Evolutionary conservation across 2,329 filamentous ascomycete genomes (phyloP).

Genomic region (Aureobasidium sp.): DNA sequence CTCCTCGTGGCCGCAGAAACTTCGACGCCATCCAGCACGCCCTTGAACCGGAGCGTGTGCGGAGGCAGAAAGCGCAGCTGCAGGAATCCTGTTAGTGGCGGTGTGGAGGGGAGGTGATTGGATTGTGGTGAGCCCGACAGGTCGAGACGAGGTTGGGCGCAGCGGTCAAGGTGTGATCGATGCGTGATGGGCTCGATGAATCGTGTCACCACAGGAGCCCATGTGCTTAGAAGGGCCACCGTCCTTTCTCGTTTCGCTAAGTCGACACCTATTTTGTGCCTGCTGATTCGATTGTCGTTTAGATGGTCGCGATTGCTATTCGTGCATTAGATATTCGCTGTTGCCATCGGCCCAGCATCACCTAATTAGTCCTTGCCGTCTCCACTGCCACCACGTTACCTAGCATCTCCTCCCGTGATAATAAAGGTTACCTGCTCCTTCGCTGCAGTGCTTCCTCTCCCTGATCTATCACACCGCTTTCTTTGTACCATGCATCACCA

Average conservation of each 20-base stretch:
- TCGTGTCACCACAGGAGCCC: constrained; percentile 14
- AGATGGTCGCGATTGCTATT: not conserved
- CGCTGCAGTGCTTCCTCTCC: constrained; percentile 8
- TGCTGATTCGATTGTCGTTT: constrained; percentile 10
- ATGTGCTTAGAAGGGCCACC: constrained; percentile 15
- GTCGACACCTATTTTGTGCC: not conserved
- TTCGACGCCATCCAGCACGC: constrained; percentile 1
- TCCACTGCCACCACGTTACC: not conserved
- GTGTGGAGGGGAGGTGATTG: constrained; percentile 5
- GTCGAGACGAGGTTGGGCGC: constrained; percentile 12
- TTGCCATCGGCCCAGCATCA: not conserved
- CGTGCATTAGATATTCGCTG: not conserved
- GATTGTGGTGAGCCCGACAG: not conserved
- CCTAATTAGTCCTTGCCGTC: not conserved
- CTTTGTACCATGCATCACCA: constrained; percentile 14
- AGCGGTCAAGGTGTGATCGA: constrained; percentile 15
- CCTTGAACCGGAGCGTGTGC: not conserved
- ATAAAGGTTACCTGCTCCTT: constrained; percentile 11
- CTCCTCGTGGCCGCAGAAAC: constrained; percentile 7
- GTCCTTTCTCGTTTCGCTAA: constrained; percentile 2
- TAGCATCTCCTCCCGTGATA: constrained; percentile 12
- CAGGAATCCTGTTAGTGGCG: constrained; percentile 8
- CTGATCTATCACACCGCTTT: constrained; percentile 7
- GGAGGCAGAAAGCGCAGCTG: constrained; percentile 6
- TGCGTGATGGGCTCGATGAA: constrained; percentile 12